Evolutionary conservation across 164 flowering plant genomes (phyloP).

Genomic region (Aristolochia contorta): DNA sequence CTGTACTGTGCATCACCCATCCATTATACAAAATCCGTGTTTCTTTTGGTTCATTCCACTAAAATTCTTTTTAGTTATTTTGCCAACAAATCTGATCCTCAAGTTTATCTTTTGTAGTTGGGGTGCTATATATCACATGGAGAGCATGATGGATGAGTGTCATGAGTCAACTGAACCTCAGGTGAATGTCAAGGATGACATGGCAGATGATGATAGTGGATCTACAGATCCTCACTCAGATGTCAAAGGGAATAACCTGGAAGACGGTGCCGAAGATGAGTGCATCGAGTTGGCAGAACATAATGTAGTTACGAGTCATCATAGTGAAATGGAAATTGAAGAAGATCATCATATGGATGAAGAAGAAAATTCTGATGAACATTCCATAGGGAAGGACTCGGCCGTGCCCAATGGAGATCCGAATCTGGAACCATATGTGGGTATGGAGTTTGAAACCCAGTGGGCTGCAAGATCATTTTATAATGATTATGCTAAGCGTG

Average conservation of each 20-base stretch:
- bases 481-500: slow-evolving; percentile 10
- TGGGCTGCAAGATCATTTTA: slow-evolving; percentile 6
- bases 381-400: background rate
- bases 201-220: background rate
- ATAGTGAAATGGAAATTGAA: background rate
- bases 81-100: too few species aligned
- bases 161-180: background rate
- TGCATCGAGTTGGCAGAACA: too few species aligned
- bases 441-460: slow-evolving; percentile 12
- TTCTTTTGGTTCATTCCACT: too few species aligned
- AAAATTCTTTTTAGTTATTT: too few species aligned
- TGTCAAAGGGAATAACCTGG: background rate
- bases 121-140: background rate
- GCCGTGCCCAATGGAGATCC: background rate
- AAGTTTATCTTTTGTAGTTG: background rate
- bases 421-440: slow-evolving; percentile 6
- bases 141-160: background rate
- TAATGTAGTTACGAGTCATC: background rate
- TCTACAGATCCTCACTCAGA: background rate
- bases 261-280: too few species aligned
- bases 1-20: too few species aligned
- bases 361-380: background rate
- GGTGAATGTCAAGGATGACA: background rate
- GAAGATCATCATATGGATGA: background rate
- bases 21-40: too few species aligned